Evolutionary conservation across 441 rosid species (phyloP), one percentile per base, ranked within the genome.

Genomic region (Adansonia madagascariensis): DNA sequence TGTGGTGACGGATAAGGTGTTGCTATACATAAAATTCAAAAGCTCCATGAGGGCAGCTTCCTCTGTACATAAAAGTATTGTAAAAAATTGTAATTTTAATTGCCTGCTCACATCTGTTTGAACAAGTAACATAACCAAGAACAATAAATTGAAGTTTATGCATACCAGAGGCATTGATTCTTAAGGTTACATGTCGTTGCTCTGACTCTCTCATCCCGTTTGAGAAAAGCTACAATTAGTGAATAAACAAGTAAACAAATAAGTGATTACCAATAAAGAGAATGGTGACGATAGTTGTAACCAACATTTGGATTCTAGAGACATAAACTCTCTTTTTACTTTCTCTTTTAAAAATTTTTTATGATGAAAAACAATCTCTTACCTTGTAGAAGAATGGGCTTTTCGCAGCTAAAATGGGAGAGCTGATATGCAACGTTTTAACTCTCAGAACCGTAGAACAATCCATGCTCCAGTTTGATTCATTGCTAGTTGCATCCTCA

Each of bases 341-440:
- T 31, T 17, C 27, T 31, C 22, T 15, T 53, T 15, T 8, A 56
- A 11, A 64, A 61, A 11, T 0, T 14, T 10, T 11, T 43, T 18
- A 11, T 14, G 39, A 24, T 8, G 75, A 75, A 8, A 24, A 4
- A 1, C 49, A 35, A 57, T 15, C 7, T n/a, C 22, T 79, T 73
- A 89, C 98, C 91, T 95, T 95, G 75, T 95, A 95, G 78, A 95
- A 95, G 82, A 95, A 95, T 6, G 97, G 98, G 83, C 98, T 95
- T 82, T 90, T 95, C 0, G 98, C 98, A 31, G 98, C 98, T 79
- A 95, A 89, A 73, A 95, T 93, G 39, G 97, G 97, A 74, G 98
- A 93, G 74, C 97, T 95, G 66, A 95, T 93, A 82, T 93, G 97
- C 75, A 95, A 84, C 52, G 94, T 92, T 85, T 86, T 91, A 76